phyloP scores from a whole-genome alignment of 1,284 basidiomycete genomes.

The Cryptococcus sp. region DNA sequence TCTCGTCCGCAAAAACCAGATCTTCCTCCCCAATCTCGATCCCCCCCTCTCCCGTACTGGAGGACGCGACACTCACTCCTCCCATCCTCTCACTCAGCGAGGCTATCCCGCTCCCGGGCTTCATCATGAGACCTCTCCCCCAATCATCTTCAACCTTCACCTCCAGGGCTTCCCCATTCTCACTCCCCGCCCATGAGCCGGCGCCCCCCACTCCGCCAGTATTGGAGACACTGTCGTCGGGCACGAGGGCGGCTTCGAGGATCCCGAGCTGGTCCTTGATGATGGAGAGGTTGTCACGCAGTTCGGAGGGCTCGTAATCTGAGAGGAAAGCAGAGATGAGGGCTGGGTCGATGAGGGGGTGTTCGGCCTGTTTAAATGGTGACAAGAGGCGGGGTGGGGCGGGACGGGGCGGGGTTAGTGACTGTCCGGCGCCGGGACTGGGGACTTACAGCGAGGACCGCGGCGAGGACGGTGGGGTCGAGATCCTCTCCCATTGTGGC shows the following conservation, averaged over 20 bases:
- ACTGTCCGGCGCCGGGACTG: too few relatives aligned
- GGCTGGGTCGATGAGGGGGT: slow-evolving; percentile 40
- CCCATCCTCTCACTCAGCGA: too few relatives aligned
- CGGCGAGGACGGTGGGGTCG: slow-evolving; percentile 24
- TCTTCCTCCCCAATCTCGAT: not conserved
- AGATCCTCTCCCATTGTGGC: slow-evolving; percentile 6
- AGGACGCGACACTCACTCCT: too few relatives aligned
- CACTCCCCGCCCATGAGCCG: too few relatives aligned
- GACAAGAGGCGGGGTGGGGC: not conserved
- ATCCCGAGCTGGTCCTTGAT: slow-evolving; percentile 45
- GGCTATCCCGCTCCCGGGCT: too few relatives aligned
- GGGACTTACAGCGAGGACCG: slow-evolving; percentile 20
- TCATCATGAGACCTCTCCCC: not conserved
- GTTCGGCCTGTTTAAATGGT: slow-evolving; percentile 42
- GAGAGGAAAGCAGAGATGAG: slow-evolving; percentile 41
- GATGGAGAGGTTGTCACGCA: slow-evolving; percentile 20
- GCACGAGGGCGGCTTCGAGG: slow-evolving; percentile 44
- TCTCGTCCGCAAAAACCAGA: slow-evolving; percentile 7
- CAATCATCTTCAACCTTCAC: not conserved
- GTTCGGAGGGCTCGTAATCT: slow-evolving; percentile 34
- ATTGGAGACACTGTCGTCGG: slow-evolving; percentile 25
- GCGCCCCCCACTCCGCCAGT: too few relatives aligned
- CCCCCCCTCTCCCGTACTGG: too few relatives aligned
- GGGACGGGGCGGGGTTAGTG: too few relatives aligned
- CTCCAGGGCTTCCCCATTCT: not conserved